phyloP scores from a whole-genome alignment of 2,329 filamentous ascomycete genomes.

The Periglandula ipomoeae region DNA sequence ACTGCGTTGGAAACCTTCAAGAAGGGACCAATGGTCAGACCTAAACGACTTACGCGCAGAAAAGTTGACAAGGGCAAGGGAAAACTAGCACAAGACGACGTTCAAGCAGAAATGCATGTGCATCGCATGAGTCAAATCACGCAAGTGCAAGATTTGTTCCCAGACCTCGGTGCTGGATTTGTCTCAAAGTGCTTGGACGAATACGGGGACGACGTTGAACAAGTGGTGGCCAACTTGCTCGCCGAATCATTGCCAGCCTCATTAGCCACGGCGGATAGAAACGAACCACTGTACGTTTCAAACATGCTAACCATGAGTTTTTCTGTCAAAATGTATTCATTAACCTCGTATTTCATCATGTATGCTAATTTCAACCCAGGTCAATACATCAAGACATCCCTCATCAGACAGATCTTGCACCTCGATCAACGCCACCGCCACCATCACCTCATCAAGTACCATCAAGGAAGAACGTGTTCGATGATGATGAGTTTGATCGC shows the following conservation, averaged over 20 bases:
- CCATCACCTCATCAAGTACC: constrained; percentile 28
- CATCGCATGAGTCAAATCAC: constrained; percentile 79
- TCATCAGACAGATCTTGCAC: constrained; percentile 35
- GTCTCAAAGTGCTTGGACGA: constrained; percentile 70
- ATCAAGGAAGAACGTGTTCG: constrained; percentile 63
- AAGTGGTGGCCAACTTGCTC: constrained; percentile 72
- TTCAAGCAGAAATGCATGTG: constrained; percentile 51
- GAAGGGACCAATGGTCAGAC: constrained; percentile 42
- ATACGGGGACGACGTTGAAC: constrained; percentile 68
- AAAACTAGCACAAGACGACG: constrained; percentile 27
- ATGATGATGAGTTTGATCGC: constrained; percentile 70
- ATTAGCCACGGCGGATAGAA: constrained; percentile 54
- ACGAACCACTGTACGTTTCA: constrained; percentile 49
- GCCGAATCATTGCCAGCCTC: constrained; percentile 66
- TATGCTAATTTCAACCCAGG: constrained; percentile 17
- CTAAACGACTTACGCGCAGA: constrained; percentile 40
- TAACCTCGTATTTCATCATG: background rate
- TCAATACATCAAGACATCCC: constrained; percentile 16
- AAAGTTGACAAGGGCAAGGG: constrained; percentile 61
- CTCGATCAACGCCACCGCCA: constrained; percentile 48
- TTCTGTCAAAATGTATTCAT: background rate
- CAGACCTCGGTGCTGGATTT: constrained; percentile 76
- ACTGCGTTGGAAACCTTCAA: constrained; percentile 50
- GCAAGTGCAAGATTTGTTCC: constrained; percentile 90
- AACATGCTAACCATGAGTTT: too few relatives aligned